Evolutionary conservation across 129 eudicot genomes (phyloP).

Genomic region (carrot (Daucus carota)): DNA sequence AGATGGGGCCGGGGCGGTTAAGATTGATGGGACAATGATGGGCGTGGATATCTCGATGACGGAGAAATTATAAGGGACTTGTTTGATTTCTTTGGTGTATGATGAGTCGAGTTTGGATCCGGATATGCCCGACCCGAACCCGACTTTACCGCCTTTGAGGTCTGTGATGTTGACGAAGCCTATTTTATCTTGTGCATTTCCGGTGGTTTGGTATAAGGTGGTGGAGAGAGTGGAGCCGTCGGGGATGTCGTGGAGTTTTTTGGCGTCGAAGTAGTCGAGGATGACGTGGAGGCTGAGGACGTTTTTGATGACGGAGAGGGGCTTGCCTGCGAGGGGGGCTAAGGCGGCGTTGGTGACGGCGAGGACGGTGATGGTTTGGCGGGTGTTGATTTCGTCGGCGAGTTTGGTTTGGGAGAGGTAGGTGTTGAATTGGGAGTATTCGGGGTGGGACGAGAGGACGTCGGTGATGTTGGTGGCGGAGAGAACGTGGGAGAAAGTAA

Average conservation of each 20-base stretch:
- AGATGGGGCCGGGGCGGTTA: conserved; percentile 46
- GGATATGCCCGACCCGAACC: conserved; percentile 54
- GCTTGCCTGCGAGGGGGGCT: conserved; percentile 27
- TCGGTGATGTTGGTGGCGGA: conserved; percentile 55
- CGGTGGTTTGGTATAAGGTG: conserved; percentile 75
- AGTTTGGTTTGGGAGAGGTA: conserved; percentile 55
- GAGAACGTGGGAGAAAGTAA: conserved; percentile 27
- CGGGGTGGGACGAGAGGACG: conserved; percentile 37
- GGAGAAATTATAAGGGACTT: conserved; percentile 62
- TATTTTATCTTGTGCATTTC: conserved; percentile 31
- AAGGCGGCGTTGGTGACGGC: conserved; percentile 40
- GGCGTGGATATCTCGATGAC: conserved; percentile 56
- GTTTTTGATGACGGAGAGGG: conserved; percentile 47
- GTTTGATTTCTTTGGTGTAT: conserved; percentile 37
- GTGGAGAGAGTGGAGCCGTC: conserved; percentile 54
- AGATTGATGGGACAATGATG: conserved; percentile 36
- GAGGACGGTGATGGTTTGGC: conserved; percentile 55
- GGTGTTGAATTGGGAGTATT: conserved; percentile 46
- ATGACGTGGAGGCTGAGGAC: conserved; percentile 60
- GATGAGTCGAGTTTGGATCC: conserved; percentile 40
- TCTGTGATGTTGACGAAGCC: conserved; percentile 84
- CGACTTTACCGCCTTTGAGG: conserved; percentile 51
- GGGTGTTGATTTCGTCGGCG: conserved; percentile 63
- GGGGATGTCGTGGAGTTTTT: conserved; percentile 53
- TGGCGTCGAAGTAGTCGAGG: conserved; percentile 56